Percentiles rank a stretch among this genome's conserved stretches.
Evolutionary conservation across 768 basidiomycete genomes (phyloP).

Genomic region (Leccinum variicolor): DNA sequence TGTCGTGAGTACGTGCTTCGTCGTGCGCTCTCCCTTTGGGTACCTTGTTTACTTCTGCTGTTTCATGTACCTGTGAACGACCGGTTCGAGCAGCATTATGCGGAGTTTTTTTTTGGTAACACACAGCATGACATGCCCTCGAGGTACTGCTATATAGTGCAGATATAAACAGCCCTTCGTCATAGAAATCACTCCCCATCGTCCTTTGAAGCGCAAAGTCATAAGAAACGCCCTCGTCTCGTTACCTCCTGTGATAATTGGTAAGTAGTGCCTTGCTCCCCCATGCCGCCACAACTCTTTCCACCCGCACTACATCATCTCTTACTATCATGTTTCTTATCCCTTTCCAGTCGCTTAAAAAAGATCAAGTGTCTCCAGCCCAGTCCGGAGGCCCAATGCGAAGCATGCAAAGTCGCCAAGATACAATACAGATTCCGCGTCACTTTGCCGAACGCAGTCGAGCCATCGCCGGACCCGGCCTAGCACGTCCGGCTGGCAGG

Average conservation of each 20-base stretch:
- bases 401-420: slow-evolving; percentile 72
- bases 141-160: slow-evolving; percentile 28
- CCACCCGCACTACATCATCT: neutral
- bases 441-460: slow-evolving; percentile 87
- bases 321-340: neutral
- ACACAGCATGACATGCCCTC: slow-evolving; percentile 29
- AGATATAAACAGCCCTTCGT: slow-evolving; percentile 35
- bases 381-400: slow-evolving; percentile 65
- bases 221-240: slow-evolving; percentile 83
- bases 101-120: slow-evolving; percentile 24
- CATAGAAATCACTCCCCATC: slow-evolving; percentile 25
- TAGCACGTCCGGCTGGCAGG: slow-evolving; percentile 22
- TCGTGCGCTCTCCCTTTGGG: too few relatives aligned
- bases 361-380: slow-evolving; percentile 85
- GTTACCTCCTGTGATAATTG: slow-evolving; percentile 90
- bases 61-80: too few relatives aligned
- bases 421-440: slow-evolving; percentile 72
- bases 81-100: too few relatives aligned
- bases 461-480: slow-evolving; percentile 65
- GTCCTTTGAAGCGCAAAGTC: slow-evolving; percentile 45
- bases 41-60: too few relatives aligned
- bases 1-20: too few relatives aligned
- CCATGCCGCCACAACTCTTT: neutral
- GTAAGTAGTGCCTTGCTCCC: slow-evolving; percentile 38
- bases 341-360: slow-evolving; percentile 64